Evolutionary conservation across 2,329 filamentous ascomycete genomes (phyloP), one percentile per base, ranked within the genome.

Genomic region (Xylariaceae sp.): DNA sequence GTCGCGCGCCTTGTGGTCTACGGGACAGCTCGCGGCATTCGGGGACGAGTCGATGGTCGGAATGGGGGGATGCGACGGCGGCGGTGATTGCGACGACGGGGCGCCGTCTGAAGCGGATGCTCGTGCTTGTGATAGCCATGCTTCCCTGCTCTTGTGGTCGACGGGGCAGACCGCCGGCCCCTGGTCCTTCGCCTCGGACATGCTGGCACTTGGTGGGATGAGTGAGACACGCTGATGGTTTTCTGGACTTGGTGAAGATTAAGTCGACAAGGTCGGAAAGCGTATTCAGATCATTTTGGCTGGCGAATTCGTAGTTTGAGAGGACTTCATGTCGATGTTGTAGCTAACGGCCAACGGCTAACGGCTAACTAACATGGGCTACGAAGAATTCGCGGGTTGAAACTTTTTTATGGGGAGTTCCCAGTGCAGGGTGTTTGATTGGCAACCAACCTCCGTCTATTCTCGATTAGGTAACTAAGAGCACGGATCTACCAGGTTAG

Each of bases 71-170:
- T 70, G 67, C n/a, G 59, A 61, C 14, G 67, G 64, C 7, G 68
- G 70, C 12, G 67, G 45, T 3, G 70, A 54, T 60, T 59, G 69
- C 49, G 70, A 63, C 26, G 65, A 58, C 1, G 57, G 20, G 20
- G 41, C 49, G 14, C 44, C 56, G 62, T 75, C 55, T 57, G 70
- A 48, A 65, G 71, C 58, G 69, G 74, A 76, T 70, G 84, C 74
- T 60, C 76, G 78, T 41, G 88, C 86, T 70, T 91, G 86, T 54
- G 83, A 80, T 40, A 98, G 83, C 93, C 93, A 99, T 67, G 89
- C 86, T 67, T 92, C 89, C 67, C 95, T 89, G 50, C 91, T 89
- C 68, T 91, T 90, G 76, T 93, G 89, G 76, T 98, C 93, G 68
- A 98, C 91, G 4, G 95, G 95, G 69, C 95, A 98, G 55, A 80